Conservation (phyloP, 306 rosid genomes). For the Cajanus cajan region DNA sequence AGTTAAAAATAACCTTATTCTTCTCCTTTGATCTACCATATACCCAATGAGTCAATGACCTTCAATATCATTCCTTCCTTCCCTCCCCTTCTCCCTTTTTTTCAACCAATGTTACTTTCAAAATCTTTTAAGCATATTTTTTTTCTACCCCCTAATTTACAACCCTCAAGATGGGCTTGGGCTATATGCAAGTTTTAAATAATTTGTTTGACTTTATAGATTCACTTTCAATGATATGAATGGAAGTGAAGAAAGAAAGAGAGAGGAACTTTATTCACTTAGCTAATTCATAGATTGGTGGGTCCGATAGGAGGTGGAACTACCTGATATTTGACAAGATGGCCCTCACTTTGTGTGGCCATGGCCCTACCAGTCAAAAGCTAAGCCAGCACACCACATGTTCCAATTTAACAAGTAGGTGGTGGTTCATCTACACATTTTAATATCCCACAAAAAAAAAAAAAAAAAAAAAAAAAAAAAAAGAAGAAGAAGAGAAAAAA, state of each 20-base stretch:
- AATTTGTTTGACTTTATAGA: constrained; percentile 29
- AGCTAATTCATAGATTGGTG: constrained; percentile 34
- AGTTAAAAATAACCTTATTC: not conserved
- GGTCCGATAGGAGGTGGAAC: constrained; percentile 56
- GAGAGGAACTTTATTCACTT: not conserved
- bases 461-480: not conserved
- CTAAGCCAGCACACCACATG: constrained; percentile 77
- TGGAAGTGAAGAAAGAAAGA: not conserved
- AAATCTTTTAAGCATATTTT: not conserved
- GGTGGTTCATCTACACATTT: constrained; percentile 45
- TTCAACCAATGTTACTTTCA: not conserved
- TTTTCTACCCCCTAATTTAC: not conserved
- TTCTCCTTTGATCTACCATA: not conserved
- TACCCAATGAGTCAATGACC: not conserved
- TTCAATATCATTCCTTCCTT: not conserved
- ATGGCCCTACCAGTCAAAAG: constrained; percentile 76
- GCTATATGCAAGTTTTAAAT: not conserved
- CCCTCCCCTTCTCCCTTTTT: not conserved
- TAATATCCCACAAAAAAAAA: not conserved
- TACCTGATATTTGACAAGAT: constrained; percentile 55
- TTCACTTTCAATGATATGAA: constrained; percentile 21
- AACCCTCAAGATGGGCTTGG: constrained; percentile 3
- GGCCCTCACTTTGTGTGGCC: constrained; percentile 46
- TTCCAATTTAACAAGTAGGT: constrained; percentile 57
- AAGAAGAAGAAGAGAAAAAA: not conserved